Percentiles rank a stretch among this genome's conserved stretches.
Conservation (phyloP, 306 rosid species). For the Medicago lupulina region DNA sequence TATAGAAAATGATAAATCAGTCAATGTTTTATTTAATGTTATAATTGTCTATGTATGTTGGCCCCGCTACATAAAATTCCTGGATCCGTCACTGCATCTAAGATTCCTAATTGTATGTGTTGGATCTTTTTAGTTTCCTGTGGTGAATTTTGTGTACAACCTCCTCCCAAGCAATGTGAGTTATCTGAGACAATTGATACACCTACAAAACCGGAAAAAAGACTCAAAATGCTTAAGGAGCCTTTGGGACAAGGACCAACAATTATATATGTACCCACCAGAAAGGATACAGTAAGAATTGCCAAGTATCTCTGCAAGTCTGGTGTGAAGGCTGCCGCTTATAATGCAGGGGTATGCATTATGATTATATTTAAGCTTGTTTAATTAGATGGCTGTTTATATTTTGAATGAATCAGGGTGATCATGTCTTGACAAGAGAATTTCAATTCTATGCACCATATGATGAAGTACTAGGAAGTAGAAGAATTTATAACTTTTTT, state of each 20-base stretch:
- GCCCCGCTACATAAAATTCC: no score
- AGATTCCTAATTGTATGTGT: conserved; percentile 25
- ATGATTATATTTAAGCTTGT: conserved; percentile 28
- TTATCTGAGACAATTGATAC: conserved; percentile 47
- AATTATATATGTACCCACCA: conserved; percentile 85
- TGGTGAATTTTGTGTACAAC: conserved; percentile 69
- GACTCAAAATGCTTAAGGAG: conserved; percentile 50
- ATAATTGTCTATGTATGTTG: no score
- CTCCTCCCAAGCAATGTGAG: conserved; percentile 48
- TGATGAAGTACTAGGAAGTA: conserved; percentile 22
- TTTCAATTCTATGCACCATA: conserved; percentile 22
- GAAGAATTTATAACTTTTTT: conserved; percentile 8
- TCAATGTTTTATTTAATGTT: no score
- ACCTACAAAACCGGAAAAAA: conserved; percentile 57
- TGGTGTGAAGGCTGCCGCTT: conserved; percentile 95
- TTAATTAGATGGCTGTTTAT: conserved; percentile 28
- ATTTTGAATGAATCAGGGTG: conserved; percentile 10
- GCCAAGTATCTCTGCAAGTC: conserved; percentile 66
- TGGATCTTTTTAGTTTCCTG: conserved; percentile 55
- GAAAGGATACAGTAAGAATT: conserved; percentile 76
- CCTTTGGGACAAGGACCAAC: conserved; percentile 73
- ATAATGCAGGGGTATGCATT: conserved; percentile 80
- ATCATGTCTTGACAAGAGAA: conserved; percentile 28
- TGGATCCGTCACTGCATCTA: no score
- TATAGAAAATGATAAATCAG: no score